Evolutionary conservation across 805 yeast species (phyloP), one percentile per base, ranked within the genome.

Genomic region (Saccharomycopsis sp.): DNA sequence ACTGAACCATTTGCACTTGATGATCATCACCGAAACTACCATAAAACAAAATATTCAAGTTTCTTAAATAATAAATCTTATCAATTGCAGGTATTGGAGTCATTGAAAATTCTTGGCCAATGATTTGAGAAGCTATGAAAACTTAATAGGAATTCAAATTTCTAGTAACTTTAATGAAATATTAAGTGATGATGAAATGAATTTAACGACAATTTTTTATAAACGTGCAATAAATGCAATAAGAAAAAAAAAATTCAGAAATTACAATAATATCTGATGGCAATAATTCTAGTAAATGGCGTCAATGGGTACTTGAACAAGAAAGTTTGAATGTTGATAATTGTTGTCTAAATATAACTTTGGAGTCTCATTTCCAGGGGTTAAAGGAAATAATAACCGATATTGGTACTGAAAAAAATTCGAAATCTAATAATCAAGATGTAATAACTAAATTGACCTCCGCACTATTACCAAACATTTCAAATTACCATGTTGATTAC

Each of bases 231-330:
- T 77, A 26, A 65, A 67, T 24, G 69, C 71, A 29, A 79, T 89
- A 33, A 68, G 89, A 27, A 57, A 60, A 8, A 16, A 66, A 68
- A 14, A 82, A 85, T 57, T 41, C 60, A 1, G 61, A 61, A 1
- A 61, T 86, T 27, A 95, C 95, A 0, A 67, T 90, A 4, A 82
- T 89, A 27, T 85, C 95, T 2, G 97, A 89, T 59, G 95, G 95
- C 2, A 90, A 97, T 97, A 81, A 87, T 80, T 73, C 93, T 4
- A 74, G 74, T 52, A 83, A 75, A 57, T 85, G 87, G 85, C 79
- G 71, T 20, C 67, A 77, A 50, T 84, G 82, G 79, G 60, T 85
- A 5, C 71, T 70, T 40, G 57, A 63, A 29, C 68, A 71, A 32
- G 62, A 63, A 34, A 8, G 29, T 8, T 13, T 13, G 29, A 8